Evolutionary conservation across 495 filamentous ascomycete species (phyloP).

Genomic region (Aspergillus cristatus): DNA sequence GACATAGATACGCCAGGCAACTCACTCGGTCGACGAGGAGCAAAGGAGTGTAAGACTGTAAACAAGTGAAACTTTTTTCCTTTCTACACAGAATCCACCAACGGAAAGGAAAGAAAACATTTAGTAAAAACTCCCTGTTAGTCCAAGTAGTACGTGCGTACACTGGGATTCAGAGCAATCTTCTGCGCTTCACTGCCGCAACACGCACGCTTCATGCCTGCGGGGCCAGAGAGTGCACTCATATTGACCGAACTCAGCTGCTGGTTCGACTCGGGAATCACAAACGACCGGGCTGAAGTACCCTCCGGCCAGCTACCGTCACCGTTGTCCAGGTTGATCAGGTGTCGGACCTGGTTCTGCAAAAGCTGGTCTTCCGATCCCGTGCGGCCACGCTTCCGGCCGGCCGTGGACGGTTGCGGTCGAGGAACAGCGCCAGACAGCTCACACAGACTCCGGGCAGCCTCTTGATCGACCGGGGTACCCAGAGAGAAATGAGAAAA

Average conservation of each 20-base stretch:
- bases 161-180: constrained; percentile 27
- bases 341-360: constrained; percentile 65
- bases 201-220: constrained; percentile 40
- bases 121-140: constrained; percentile 11
- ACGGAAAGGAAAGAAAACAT: constrained; percentile 7
- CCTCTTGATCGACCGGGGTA: constrained; percentile 41
- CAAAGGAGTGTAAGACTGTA: not conserved
- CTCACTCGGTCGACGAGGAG: not conserved
- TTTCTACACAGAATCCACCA: not conserved
- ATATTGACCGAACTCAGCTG: constrained; percentile 14
- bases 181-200: constrained; percentile 37
- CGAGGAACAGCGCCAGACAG: constrained; percentile 35
- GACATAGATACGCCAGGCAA: not conserved
- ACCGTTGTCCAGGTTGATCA: constrained; percentile 27
- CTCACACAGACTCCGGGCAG: constrained; percentile 62
- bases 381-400: constrained; percentile 61
- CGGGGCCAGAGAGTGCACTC: constrained; percentile 25
- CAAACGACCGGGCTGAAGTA: constrained; percentile 30
- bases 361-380: constrained; percentile 56
- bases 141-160: constrained; percentile 29
- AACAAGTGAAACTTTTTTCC: not conserved
- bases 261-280: constrained; percentile 13
- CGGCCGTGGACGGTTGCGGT: constrained; percentile 13
- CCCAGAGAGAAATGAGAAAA: constrained; percentile 44
- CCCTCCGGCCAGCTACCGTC: constrained; percentile 31